These are phyloP conservation scores for Aspergillus chevalieri DNA, from an alignment of 2,329 filamentous ascomycete species.

Conservation along the genomic window DNA sequence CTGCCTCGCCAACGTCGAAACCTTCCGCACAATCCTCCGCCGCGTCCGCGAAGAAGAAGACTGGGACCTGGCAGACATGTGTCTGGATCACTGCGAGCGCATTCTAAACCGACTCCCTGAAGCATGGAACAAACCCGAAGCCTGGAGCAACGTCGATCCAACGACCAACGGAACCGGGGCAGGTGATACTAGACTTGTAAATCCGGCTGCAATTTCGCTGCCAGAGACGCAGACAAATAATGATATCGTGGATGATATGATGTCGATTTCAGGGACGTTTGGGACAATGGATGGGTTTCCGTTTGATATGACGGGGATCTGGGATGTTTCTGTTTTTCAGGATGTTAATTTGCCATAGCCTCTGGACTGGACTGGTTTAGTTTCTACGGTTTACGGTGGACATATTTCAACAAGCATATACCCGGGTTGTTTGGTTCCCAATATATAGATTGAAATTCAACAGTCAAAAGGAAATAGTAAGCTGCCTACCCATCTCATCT, in stretches of 20 bases:
- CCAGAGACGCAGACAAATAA: constrained; percentile 41
- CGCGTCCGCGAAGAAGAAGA: constrained; percentile 45
- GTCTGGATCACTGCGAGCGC: constrained; percentile 45
- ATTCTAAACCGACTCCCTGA: constrained; percentile 38
- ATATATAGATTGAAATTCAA: too few species aligned
- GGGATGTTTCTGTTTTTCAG: constrained; percentile 40
- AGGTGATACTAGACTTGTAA: constrained; percentile 27
- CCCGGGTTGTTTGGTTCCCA: too few species aligned
- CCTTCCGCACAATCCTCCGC: constrained; percentile 43
- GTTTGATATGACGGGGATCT: constrained; percentile 43
- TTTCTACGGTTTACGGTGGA: too few species aligned
- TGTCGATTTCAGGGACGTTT: constrained; percentile 41
- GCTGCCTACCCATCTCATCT: neutral
- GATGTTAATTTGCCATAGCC: constrained; percentile 26
- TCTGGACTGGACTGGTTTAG: neutral
- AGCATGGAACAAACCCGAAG: constrained; percentile 5
- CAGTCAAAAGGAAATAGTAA: neutral
- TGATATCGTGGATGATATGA: constrained; percentile 43
- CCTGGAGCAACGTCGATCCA: constrained; percentile 7
- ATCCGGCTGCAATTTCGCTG: constrained; percentile 34
- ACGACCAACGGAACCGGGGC: constrained; percentile 11
- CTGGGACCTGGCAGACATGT: constrained; percentile 53
- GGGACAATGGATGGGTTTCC: constrained; percentile 43
- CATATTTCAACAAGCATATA: too few species aligned
- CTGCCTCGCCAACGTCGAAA: constrained; percentile 44